Percentiles rank a stretch among this genome's conserved stretches.
Evolutionary conservation across 805 yeast species (phyloP).

Genomic region (Nakazawaea pomicola): DNA sequence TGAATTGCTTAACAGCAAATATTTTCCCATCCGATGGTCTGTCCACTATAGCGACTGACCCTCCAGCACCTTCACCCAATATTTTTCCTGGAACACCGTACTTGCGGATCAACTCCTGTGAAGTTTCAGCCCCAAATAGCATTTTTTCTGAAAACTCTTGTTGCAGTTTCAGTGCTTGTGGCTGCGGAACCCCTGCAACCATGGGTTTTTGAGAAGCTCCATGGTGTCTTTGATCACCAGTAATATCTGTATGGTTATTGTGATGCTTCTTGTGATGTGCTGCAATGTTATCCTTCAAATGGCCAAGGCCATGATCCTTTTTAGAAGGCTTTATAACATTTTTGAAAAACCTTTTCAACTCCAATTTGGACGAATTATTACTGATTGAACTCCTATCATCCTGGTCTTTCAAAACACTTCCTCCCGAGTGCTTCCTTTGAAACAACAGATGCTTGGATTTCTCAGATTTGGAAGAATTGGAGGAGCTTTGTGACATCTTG

Average conservation of each 20-base stretch:
- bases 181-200: no score
- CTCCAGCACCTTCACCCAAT: slow-evolving; percentile 92
- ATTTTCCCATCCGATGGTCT: slow-evolving; percentile 54
- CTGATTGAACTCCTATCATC: background rate
- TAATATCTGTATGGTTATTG: no score
- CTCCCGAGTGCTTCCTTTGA: slow-evolving; percentile 13
- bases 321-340: slow-evolving; percentile 15
- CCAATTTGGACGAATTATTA: slow-evolving; percentile 18
- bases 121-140: slow-evolving; percentile 33
- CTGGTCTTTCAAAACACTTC: background rate
- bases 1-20: slow-evolving; percentile 85
- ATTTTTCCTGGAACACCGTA: slow-evolving; percentile 73
- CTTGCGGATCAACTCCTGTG: slow-evolving; percentile 43
- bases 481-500: slow-evolving; percentile 7
- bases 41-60: slow-evolving; percentile 79
- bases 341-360: slow-evolving; percentile 42
- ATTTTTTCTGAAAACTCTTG: slow-evolving; percentile 19
- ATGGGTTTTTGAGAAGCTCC: slow-evolving; percentile 2
- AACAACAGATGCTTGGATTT: slow-evolving; percentile 12
- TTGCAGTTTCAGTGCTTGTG: no score
- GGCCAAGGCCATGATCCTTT: slow-evolving; percentile 1
- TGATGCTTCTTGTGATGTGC: slow-evolving; percentile 10
- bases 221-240: slow-evolving; percentile 5
- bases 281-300: slow-evolving; percentile 17
- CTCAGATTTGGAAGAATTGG: slow-evolving; percentile 2